Evolutionary conservation across 805 yeast species (phyloP).

Genomic region (Blastobotrys parvus): DNA sequence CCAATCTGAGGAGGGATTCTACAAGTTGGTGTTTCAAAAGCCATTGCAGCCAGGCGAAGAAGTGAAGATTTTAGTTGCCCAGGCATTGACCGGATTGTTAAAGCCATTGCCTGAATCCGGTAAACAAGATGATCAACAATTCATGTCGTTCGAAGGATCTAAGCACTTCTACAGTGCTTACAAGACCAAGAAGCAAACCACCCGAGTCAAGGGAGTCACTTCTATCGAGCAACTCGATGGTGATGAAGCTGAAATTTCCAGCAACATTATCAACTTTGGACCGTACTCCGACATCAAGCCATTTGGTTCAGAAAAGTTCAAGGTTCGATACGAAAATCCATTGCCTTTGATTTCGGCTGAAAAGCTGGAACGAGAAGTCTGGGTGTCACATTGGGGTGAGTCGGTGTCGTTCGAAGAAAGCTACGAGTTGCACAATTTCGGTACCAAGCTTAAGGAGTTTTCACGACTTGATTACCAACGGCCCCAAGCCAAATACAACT

Average conservation of each 20-base stretch:
- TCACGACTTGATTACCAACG: conserved; percentile 72
- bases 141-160: conserved; percentile 43
- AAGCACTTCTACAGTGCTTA: conserved; percentile 58
- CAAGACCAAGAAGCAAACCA: conserved; percentile 32
- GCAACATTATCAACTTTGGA: conserved; percentile 41
- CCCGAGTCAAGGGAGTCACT: conserved; percentile 27
- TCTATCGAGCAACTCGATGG: conserved; percentile 26
- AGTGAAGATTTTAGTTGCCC: conserved; percentile 40
- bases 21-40: conserved; percentile 45
- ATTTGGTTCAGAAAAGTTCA: conserved; percentile 39
- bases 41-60: conserved; percentile 60
- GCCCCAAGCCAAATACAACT: conserved; percentile 36
- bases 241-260: conserved; percentile 20
- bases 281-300: conserved; percentile 43
- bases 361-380: conserved; percentile 59
- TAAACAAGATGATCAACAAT: conserved; percentile 52
- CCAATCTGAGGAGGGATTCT: conserved; percentile 30
- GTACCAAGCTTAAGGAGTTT: conserved; percentile 57
- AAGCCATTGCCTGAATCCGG: conserved; percentile 59
- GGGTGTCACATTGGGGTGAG: conserved; percentile 84
- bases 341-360: conserved; percentile 55
- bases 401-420: conserved; percentile 73
- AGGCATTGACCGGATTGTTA: conserved; percentile 40
- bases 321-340: conserved; percentile 55
- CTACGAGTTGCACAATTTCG: conserved; percentile 71